Evolutionary conservation across 2,329 filamentous ascomycete species (phyloP).

Genomic region (Xylariaceae sp.): DNA sequence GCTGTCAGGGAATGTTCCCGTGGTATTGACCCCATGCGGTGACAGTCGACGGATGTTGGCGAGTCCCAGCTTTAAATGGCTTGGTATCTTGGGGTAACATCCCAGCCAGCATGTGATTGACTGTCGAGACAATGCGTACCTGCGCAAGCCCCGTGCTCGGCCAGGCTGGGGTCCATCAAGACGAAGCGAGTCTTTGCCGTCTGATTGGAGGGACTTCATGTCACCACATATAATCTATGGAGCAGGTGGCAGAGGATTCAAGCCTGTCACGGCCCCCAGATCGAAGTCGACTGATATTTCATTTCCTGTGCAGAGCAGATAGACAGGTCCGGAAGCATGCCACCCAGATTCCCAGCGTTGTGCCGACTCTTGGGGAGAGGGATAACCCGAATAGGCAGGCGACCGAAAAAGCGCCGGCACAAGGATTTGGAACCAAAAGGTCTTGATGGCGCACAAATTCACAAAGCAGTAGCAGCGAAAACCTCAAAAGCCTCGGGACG

Average conservation of each 20-base stretch:
- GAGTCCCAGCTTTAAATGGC: slow-evolving; percentile 15
- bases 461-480: background rate
- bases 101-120: slow-evolving; percentile 18
- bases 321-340: too few species aligned
- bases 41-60: slow-evolving; percentile 11
- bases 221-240: background rate
- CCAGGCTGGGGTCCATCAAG: slow-evolving; percentile 6
- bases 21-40: slow-evolving; percentile 22
- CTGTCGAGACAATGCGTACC: slow-evolving; percentile 16
- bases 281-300: too few species aligned
- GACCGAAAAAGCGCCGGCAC: slow-evolving; percentile 3
- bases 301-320: too few species aligned
- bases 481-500: background rate
- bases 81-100: slow-evolving; percentile 10
- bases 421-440: too few species aligned
- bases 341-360: too few species aligned
- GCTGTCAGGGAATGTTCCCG: slow-evolving; percentile 9
- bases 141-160: slow-evolving; percentile 21
- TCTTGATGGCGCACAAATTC: too few species aligned
- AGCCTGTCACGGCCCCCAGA: too few species aligned
- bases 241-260: too few species aligned
- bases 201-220: slow-evolving; percentile 5
- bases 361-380: too few species aligned
- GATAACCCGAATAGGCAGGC: too few species aligned
- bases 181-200: slow-evolving; percentile 8